These are phyloP conservation scores for Trichoderma oligosporum DNA, from an alignment of 2,329 filamentous ascomycete species.

Conservation along the genomic window DNA sequence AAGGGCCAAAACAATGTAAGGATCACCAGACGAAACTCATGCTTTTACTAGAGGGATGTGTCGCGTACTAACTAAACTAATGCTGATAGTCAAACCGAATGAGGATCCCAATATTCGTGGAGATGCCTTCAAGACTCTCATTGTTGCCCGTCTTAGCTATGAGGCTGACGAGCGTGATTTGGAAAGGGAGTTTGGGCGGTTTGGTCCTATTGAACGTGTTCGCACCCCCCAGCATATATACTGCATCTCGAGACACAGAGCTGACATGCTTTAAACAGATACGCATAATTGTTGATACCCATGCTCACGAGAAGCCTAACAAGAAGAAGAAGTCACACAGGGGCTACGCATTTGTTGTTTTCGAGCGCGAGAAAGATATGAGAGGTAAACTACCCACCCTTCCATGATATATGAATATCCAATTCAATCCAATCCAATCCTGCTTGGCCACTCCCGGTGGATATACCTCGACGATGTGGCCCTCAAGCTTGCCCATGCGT, in stretches of 20 bases:
- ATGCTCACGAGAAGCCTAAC: conserved; percentile 63
- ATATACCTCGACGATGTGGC: conserved; percentile 35
- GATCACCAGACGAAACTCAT: conserved; percentile 7
- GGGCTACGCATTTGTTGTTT: conserved; percentile 96
- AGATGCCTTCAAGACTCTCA: conserved; percentile 91
- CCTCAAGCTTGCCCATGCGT: conserved; percentile 42
- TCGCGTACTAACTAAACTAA: conserved; percentile 16
- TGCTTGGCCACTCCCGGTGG: conserved; percentile 15
- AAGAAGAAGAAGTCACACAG: conserved; percentile 79
- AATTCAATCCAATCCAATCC: conserved; percentile 14
- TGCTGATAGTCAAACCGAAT: conserved; percentile 65
- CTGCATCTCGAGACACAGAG: not conserved
- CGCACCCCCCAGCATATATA: conserved; percentile 27
- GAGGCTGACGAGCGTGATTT: conserved; percentile 85
- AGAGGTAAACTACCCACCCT: conserved; percentile 72
- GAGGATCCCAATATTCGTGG: conserved; percentile 87
- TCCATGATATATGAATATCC: conserved; percentile 13
- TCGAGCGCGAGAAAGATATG: conserved; percentile 97
- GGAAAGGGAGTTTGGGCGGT: conserved; percentile 88
- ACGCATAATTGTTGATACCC: conserved; percentile 77
- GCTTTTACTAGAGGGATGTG: not conserved
- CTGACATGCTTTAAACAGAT: conserved; percentile 54
- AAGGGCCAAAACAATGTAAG: conserved; percentile 63
- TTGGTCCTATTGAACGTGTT: conserved; percentile 90
- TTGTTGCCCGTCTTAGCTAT: conserved; percentile 86